Percentiles rank a stretch among this genome's conserved stretches.
phyloP scores from a whole-genome alignment of 1,139 yeast species.

The Suhomyces wounanorum region DNA sequence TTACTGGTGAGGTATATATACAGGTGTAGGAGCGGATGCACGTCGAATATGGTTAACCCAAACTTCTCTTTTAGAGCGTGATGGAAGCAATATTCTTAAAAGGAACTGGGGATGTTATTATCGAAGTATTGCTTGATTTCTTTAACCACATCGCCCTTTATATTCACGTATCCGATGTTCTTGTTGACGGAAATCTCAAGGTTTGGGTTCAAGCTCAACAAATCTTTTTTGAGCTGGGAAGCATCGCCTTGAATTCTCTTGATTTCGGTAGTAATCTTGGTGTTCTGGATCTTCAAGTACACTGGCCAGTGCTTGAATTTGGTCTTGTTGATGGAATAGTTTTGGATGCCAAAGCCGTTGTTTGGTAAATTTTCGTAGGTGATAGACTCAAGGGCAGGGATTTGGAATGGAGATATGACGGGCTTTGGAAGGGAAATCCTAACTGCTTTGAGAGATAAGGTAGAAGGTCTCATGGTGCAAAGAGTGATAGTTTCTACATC shows the following conservation, averaged over 20 bases:
- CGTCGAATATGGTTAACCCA: background rate
- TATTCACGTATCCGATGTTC: constrained; percentile 43
- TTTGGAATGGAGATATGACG: constrained; percentile 23
- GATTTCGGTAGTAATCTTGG: constrained; percentile 60
- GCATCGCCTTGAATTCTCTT: constrained; percentile 66
- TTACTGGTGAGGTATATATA: constrained; percentile 2
- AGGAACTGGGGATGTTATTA: constrained; percentile 12
- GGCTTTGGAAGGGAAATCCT: constrained; percentile 25
- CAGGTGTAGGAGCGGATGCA: background rate
- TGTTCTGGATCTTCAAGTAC: constrained; percentile 57
- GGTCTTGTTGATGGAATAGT: constrained; percentile 56
- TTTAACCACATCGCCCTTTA: constrained; percentile 60
- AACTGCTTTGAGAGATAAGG: constrained; percentile 26
- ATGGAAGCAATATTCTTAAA: constrained; percentile 3
- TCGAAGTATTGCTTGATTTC: constrained; percentile 42
- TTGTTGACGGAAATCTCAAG: constrained; percentile 49
- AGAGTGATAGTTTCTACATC: background rate
- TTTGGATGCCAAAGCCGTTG: constrained; percentile 44
- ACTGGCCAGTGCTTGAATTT: constrained; percentile 69
- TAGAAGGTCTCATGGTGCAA: constrained; percentile 31
- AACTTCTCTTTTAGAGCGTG: background rate
- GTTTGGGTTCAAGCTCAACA: constrained; percentile 48
- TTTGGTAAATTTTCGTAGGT: constrained; percentile 35
- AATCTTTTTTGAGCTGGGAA: constrained; percentile 57
- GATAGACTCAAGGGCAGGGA: constrained; percentile 33